These are phyloP conservation scores for Geotrichum reessii DNA, from an alignment of 1,139 yeast species.

Conservation along the genomic window DNA sequence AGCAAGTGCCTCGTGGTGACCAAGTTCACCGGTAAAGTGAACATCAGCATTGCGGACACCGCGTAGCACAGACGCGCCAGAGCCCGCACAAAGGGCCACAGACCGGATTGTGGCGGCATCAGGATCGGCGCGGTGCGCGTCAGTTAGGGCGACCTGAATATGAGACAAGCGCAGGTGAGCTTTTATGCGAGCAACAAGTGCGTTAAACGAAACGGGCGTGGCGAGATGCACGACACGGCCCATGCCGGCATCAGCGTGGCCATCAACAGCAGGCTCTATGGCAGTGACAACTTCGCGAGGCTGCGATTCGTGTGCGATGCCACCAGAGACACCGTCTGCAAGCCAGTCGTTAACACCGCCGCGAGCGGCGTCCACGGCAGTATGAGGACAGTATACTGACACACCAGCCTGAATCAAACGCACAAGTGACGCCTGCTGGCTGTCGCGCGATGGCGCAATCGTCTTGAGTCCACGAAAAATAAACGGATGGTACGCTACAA, in stretches of 20 bases:
- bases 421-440: constrained; percentile 76
- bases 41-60: constrained; percentile 65
- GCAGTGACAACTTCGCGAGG: constrained; percentile 23
- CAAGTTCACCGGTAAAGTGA: constrained; percentile 83
- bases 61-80: constrained; percentile 68
- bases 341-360: constrained; percentile 95
- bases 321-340: constrained; percentile 51
- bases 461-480: constrained; percentile 83
- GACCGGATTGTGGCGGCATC: constrained; percentile 22
- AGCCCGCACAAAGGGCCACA: constrained; percentile 94
- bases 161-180: constrained; percentile 45
- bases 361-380: constrained; percentile 87
- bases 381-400: constrained; percentile 91
- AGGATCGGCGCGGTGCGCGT: constrained; percentile 25
- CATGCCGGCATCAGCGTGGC: constrained; percentile 63
- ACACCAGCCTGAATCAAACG: constrained; percentile 68
- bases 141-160: constrained; percentile 60
- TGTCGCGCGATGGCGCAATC: constrained; percentile 53
- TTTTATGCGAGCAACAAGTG: constrained; percentile 54
- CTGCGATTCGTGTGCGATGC: constrained; percentile 25
- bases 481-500: constrained; percentile 89
- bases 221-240: constrained; percentile 63
- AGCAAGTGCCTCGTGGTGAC: constrained; percentile 83
- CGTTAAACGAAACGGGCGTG: constrained; percentile 41
- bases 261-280: constrained; percentile 24